These are phyloP conservation scores for Euphorbia schlechtendalii DNA, from an alignment of 441 rosid species.

Conservation along the genomic window DNA sequence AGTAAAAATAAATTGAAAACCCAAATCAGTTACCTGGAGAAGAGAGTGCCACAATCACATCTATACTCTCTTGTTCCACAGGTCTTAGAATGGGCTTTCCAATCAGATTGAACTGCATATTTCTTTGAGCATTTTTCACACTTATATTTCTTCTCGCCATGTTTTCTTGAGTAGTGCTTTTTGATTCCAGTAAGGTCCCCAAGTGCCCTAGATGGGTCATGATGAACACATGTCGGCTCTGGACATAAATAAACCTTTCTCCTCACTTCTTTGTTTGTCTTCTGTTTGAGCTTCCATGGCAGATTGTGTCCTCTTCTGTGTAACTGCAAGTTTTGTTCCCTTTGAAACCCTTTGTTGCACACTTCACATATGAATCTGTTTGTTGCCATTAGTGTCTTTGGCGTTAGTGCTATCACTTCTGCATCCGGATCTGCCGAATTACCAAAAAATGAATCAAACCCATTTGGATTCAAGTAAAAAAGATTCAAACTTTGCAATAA, in stretches of 20 bases:
- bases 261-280: conserved; percentile 67
- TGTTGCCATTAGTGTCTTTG: conserved; percentile 89
- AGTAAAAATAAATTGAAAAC: no score
- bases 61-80: conserved; percentile 89
- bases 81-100: conserved; percentile 93
- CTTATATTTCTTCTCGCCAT: conserved; percentile 93
- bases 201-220: conserved; percentile 88
- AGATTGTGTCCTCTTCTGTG: conserved; percentile 95
- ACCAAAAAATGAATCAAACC: neutral
- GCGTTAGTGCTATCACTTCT: conserved; percentile 87
- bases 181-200: conserved; percentile 95
- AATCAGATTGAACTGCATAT: conserved; percentile 97
- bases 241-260: conserved; percentile 93
- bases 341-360: conserved; percentile 93
- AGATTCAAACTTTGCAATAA: conserved; percentile 19
- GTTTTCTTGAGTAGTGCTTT: conserved; percentile 82
- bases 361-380: conserved; percentile 93
- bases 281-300: conserved; percentile 92
- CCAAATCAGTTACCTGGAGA: conserved; percentile 55
- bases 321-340: conserved; percentile 91
- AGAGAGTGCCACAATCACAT: conserved; percentile 92
- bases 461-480: conserved; percentile 14
- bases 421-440: conserved; percentile 71
- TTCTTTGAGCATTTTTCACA: conserved; percentile 82
- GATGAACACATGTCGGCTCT: conserved; percentile 92